phyloP scores from a whole-genome alignment of 768 basidiomycete species.

The Lyophyllum semitale region DNA sequence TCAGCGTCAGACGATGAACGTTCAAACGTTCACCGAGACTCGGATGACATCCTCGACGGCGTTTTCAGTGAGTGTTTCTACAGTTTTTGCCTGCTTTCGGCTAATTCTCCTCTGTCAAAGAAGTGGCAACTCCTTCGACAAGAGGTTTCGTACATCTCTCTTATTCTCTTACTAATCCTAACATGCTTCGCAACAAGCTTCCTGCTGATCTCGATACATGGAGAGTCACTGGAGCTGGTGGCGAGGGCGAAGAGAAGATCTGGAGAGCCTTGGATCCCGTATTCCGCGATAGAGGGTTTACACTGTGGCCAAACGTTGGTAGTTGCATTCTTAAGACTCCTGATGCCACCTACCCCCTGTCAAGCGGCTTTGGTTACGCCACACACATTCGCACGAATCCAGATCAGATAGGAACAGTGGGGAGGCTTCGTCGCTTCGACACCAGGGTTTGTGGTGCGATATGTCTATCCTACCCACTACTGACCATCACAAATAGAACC shows the following conservation, averaged over 20 bases:
- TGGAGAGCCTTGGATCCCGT: background rate
- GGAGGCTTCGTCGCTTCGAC: background rate
- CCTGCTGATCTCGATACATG: background rate
- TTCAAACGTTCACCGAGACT: too few relatives aligned
- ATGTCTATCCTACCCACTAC: background rate
- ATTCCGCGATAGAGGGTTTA: background rate
- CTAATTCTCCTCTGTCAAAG: too few relatives aligned
- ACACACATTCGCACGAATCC: background rate
- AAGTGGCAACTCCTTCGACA: background rate
- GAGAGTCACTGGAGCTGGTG: background rate
- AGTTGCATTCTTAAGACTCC: background rate
- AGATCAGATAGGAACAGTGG: background rate
- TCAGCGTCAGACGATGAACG: too few relatives aligned
- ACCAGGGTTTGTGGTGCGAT: background rate
- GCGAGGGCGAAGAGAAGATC: background rate
- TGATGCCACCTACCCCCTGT: background rate
- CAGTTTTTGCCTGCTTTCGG: too few relatives aligned
- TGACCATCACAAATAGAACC: constrained; percentile 1
- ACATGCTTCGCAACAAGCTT: background rate
- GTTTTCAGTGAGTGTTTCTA: background rate
- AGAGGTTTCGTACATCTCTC: background rate
- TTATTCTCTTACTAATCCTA: background rate
- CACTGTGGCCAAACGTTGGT: background rate
- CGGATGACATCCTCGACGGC: background rate
- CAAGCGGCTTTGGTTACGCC: background rate